Base-by-base conservation (phyloP, 345 rosid species). In the Citrus hindsii region DNA sequence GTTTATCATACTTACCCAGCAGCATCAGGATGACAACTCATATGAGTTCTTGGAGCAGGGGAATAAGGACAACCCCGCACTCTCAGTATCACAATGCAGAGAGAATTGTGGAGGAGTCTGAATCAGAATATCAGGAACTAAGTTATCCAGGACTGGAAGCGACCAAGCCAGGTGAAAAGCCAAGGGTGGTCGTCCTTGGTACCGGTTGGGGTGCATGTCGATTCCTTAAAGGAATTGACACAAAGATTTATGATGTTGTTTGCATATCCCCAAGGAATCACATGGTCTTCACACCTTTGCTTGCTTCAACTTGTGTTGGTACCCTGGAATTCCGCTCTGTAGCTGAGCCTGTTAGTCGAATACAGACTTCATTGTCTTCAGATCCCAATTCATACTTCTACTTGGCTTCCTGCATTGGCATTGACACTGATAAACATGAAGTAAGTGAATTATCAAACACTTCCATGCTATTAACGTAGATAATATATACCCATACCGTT, bases 241-340 rank as follows among this genome's bases (percentile, higher is more conserved):
- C 89, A 33, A 84, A 76, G 61, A 76, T 82, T 53, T 90, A 88
- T 61, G 97, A 92, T 74, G 76, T 80, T 71, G 97, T 88, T 79
- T 92, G 97, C 78, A 78, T 92, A n/a, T 90, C 97, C 25, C 94
- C 94, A 1, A 83, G 97, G 83, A 92, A 92, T 78, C 97, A 92
- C 90, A 90, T 92, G 97, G 97, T 92, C 21, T 90, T 90, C 82
- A 92, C 94, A 38, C 93, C 93, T 80, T 80, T 92, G 81, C 95
- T 92, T 40, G 93, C 95, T 79, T 90, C 95, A 37, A 91, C 95
- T 62, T 89, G 92, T 79, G 92, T 91, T 58, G 90, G 94, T 42
- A 96, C 99, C 24, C 90, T 94, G 32, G 99, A 94, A 80, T 96
- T 96, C 74, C 89, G 98, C 63, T 92, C 97, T 1, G 97, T 94